Base-by-base conservation (phyloP, 805 yeast species). In the Ogataea thermomethanolica region DNA sequence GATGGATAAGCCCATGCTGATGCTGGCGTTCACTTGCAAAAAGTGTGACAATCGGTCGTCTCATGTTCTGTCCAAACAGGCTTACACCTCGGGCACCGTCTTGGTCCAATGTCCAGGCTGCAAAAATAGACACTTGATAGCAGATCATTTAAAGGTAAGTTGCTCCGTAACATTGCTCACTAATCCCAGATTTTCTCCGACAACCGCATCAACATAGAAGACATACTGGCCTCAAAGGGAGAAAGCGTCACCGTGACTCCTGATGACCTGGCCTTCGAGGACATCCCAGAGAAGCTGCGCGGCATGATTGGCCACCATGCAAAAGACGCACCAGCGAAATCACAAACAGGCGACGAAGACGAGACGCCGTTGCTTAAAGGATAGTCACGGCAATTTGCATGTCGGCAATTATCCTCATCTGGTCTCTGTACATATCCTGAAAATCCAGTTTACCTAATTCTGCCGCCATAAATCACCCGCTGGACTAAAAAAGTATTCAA, bases 21-120 rank as follows among this genome's bases (percentile, higher is more conserved):
- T 88, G 83, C 74, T 91, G 15, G 91, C 95, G 0, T 90, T 91
- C 65, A 91, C 96, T 0, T 91, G 98, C 65, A 91, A 89, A 59
- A 78, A 79, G 49, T 91, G 98, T 64, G 73, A 78, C 33, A 76
- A 84, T 3, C 69, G 97, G 41, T 88, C 96, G 0, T 79, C 89
- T 4, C 98, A 91, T 56, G 74, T 82, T n/a, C 83, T 91, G 56
- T 84, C 96, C 5, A 90, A 90, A 51, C 98, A 91, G 63, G 90
- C 96, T 0, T 91, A 91, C 59, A 77, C 82, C 10, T 67, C 71
- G 8, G 98, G 98, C 1, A 81, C 96, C 0, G 95, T 91, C 3
- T 65, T 88, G 36, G 83, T 91, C 17, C 88, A 87, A 55, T 91
- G 98, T 59, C 98, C 98, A 0, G 85, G 89, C 11, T 91, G 98